Evolutionary conservation across 768 basidiomycete species (phyloP).

Genomic region (Podaxis sp.): DNA sequence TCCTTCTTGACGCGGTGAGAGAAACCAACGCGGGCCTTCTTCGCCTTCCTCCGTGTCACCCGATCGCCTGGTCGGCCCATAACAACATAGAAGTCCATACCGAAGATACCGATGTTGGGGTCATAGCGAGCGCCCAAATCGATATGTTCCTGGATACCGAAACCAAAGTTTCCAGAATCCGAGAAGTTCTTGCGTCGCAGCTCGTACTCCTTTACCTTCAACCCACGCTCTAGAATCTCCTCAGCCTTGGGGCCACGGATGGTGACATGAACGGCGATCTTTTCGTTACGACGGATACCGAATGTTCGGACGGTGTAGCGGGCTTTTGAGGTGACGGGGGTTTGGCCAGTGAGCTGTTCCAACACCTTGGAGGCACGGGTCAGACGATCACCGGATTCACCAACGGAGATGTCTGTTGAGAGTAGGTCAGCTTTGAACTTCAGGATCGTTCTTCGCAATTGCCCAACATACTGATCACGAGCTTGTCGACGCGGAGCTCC

Average conservation of each 20-base stretch:
- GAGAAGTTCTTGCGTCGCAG: slow-evolving; percentile 96
- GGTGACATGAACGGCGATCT: slow-evolving; percentile 98
- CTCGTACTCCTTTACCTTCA: slow-evolving; percentile 99
- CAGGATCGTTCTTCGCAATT: slow-evolving; percentile 1
- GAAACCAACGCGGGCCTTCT: slow-evolving; percentile 84
- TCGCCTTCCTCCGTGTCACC: slow-evolving; percentile 88
- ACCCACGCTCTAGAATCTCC: slow-evolving; percentile 97
- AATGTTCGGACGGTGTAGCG: slow-evolving; percentile 99
- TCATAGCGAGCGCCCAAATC: slow-evolving; percentile 99
- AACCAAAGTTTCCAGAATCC: slow-evolving; percentile 99
- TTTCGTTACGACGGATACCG: slow-evolving; percentile 99
- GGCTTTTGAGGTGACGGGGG: slow-evolving; percentile 98
- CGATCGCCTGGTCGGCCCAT: slow-evolving; percentile 96
- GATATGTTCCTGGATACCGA: slow-evolving; percentile 99
- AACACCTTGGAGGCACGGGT: slow-evolving; percentile 99
- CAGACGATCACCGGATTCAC: slow-evolving; percentile 98
- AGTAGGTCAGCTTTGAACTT: slow-evolving; percentile 16
- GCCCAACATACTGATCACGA: slow-evolving; percentile 90
- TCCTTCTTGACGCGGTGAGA: slow-evolving; percentile 92
- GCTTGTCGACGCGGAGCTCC: slow-evolving; percentile 97
- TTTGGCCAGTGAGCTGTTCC: slow-evolving; percentile 99
- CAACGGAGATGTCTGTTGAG: slow-evolving; percentile 92
- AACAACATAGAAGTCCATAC: slow-evolving; percentile 98
- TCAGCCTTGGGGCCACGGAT: slow-evolving; percentile 99
- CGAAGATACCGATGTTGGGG: slow-evolving; percentile 98